phyloP scores from a whole-genome alignment of 345 rosid genomes.

The Psidium friedrichsthalianum region DNA sequence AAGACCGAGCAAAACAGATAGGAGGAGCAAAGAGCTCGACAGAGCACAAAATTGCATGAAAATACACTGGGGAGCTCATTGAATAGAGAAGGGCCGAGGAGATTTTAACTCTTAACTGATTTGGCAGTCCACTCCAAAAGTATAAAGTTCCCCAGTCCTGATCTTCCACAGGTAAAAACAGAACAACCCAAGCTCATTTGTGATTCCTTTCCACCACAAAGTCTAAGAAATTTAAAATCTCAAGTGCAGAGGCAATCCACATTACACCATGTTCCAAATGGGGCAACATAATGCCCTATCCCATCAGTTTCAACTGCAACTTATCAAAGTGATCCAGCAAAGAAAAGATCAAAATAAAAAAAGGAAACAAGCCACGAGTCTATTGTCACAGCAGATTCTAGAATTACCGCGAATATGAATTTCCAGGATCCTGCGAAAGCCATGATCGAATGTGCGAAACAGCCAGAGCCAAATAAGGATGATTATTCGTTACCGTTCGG shows the following conservation, averaged over 20 bases:
- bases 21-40: background rate
- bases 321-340: background rate
- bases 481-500: background rate
- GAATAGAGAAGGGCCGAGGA: background rate
- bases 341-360: background rate
- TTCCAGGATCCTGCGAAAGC: background rate
- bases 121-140: background rate
- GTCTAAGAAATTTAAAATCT: background rate
- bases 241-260: background rate
- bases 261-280: background rate
- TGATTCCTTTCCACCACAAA: background rate
- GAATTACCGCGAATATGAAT: background rate
- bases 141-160: background rate
- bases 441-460: background rate
- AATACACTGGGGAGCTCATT: background rate
- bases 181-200: background rate
- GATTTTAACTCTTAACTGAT: background rate
- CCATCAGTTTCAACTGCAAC: background rate
- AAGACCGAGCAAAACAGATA: background rate
- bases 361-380: background rate
- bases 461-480: background rate
- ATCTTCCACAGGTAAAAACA: background rate
- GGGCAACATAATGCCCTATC: background rate
- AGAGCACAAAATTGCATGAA: background rate
- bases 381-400: background rate